These are phyloP conservation scores for Podospora australis DNA, from an alignment of 495 filamentous ascomycete genomes.

Conservation along the genomic window DNA sequence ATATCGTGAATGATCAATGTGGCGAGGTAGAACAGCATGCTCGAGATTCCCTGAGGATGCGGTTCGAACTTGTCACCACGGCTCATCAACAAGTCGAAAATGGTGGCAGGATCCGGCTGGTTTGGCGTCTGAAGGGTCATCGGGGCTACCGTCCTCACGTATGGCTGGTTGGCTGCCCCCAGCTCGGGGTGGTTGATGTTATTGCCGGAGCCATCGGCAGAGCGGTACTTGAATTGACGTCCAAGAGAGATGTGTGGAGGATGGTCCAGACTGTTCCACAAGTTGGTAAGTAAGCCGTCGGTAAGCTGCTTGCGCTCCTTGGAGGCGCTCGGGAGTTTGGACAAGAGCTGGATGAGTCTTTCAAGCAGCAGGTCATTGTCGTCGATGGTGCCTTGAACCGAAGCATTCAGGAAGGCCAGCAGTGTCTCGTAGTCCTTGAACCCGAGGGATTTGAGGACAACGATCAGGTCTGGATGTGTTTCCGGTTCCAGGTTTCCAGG, in stretches of 20 bases:
- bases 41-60: constrained; percentile 68
- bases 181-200: constrained; percentile 55
- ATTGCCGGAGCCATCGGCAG: constrained; percentile 60
- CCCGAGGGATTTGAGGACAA: constrained; percentile 20
- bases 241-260: constrained; percentile 52
- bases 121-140: constrained; percentile 43
- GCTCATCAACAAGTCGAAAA: constrained; percentile 57
- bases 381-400: constrained; percentile 26
- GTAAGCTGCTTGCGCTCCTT: constrained; percentile 25
- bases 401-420: constrained; percentile 25
- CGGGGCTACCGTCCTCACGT: constrained; percentile 59
- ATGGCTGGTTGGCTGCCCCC: constrained; percentile 50
- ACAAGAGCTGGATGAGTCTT: constrained; percentile 33
- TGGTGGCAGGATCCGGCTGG: constrained; percentile 61
- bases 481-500: constrained; percentile 23
- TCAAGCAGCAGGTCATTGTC: constrained; percentile 35
- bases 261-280: constrained; percentile 62
- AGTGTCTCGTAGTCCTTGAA: constrained; percentile 31
- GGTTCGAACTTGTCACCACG: constrained; percentile 35
- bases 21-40: constrained; percentile 78
- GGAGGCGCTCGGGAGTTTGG: constrained; percentile 29
- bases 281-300: constrained; percentile 38
- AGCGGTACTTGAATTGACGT: constrained; percentile 46
- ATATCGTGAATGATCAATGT: constrained; percentile 74
- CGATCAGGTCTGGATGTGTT: constrained; percentile 19